Percentiles rank a stretch among this genome's conserved stretches.
phyloP scores from a whole-genome alignment of 2,329 filamentous ascomycete genomes.

The Calonectria fujianensis region DNA sequence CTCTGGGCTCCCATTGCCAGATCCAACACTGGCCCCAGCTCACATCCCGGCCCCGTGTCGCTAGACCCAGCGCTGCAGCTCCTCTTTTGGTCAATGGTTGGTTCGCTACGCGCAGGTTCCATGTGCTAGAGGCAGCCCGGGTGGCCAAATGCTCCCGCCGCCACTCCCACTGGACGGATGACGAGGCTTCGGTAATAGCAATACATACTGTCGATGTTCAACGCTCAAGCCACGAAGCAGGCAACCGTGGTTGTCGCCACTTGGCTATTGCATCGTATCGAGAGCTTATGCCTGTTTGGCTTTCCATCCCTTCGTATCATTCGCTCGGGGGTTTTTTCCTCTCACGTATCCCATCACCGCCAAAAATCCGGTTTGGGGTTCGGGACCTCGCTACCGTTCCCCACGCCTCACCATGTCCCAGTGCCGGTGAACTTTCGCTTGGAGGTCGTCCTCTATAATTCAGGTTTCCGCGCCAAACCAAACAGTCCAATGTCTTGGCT shows the following conservation, averaged over 20 bases:
- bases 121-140: background rate
- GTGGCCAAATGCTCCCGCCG: background rate
- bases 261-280: conserved; percentile 24
- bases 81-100: conserved; percentile 27
- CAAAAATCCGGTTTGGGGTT: conserved; percentile 14
- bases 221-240: conserved; percentile 17
- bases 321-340: background rate
- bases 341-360: conserved; percentile 15
- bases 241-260: conserved; percentile 24
- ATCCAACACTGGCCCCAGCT: conserved; percentile 19
- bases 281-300: conserved; percentile 25
- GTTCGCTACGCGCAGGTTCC: conserved; percentile 11
- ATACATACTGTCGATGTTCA: background rate
- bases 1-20: conserved; percentile 25
- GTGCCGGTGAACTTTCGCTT: background rate
- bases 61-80: conserved; percentile 11
- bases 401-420: background rate
- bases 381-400: conserved; percentile 17
- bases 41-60: background rate
- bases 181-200: conserved; percentile 25
- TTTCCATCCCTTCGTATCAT: conserved; percentile 11
- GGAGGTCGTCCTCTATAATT: background rate
- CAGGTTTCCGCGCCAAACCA: background rate
- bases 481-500: background rate
- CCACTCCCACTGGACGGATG: conserved; percentile 8